phyloP scores from a whole-genome alignment of 495 filamentous ascomycete genomes.

The Trichoderma reesei region DNA sequence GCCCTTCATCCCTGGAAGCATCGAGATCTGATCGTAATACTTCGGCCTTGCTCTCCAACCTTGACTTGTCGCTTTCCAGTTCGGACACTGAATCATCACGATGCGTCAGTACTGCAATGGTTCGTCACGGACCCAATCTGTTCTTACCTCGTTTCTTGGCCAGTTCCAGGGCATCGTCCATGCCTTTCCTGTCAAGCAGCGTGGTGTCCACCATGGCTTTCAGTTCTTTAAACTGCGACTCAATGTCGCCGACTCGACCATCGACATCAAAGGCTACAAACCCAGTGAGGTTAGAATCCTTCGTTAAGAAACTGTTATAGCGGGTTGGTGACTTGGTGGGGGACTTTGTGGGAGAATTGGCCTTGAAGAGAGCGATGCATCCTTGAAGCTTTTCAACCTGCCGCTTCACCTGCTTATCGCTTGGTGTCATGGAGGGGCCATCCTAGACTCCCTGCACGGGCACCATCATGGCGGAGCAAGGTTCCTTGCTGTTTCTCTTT shows the following conservation, averaged over 20 bases:
- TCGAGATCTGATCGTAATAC: conserved; percentile 51
- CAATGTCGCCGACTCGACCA: conserved; percentile 53
- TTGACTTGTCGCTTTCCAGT: conserved; percentile 50
- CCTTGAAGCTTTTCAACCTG: conserved; percentile 13
- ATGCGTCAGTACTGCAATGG: conserved; percentile 9
- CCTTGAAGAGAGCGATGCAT: conserved; percentile 5
- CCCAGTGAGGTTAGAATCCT: conserved; percentile 52
- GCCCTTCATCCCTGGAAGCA: conserved; percentile 35
- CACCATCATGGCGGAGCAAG: conserved; percentile 2
- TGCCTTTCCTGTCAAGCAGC: conserved; percentile 46
- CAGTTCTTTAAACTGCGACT: conserved; percentile 49
- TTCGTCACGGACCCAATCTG: neutral
- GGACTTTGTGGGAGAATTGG: conserved; percentile 29
- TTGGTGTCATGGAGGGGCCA: conserved; percentile 21
- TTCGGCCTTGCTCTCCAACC: conserved; percentile 46
- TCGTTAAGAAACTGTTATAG: conserved; percentile 49
- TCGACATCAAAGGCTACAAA: conserved; percentile 65
- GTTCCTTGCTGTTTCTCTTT: neutral
- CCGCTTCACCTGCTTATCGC: conserved; percentile 9
- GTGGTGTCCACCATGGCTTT: conserved; percentile 52
- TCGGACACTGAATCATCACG: conserved; percentile 45
- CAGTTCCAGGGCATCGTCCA: conserved; percentile 59
- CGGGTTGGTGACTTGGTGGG: conserved; percentile 6
- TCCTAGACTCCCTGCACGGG: conserved; percentile 20
- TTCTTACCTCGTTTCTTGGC: conserved; percentile 67